Evolutionary conservation across 176 grass and related monocot genomes (phyloP).

Genomic region (Echinochloa phyllopogon): DNA sequence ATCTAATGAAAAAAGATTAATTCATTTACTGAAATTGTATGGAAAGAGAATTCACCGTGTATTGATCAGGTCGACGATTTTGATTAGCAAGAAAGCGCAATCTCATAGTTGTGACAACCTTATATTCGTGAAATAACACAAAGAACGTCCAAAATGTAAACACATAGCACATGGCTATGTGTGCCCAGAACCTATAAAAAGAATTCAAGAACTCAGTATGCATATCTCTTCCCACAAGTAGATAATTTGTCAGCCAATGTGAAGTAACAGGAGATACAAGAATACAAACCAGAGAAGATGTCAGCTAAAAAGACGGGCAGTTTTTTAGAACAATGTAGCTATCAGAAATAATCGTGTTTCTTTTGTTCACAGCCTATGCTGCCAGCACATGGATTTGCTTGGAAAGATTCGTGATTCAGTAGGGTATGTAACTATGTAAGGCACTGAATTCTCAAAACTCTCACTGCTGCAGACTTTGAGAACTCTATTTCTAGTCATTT

Average conservation of each 20-base stretch:
- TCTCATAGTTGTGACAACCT: conserved; percentile 83
- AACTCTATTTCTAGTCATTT: conserved; percentile 17
- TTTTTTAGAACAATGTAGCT: neutral
- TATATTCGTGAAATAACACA: conserved; percentile 82
- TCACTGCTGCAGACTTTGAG: neutral
- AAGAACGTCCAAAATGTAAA: conserved; percentile 91
- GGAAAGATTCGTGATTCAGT: conserved; percentile 8
- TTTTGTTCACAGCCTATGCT: conserved; percentile 21
- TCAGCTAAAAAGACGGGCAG: conserved; percentile 10
- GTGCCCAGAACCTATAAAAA: conserved; percentile 74
- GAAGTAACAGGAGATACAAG: neutral
- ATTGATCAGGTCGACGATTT: conserved; percentile 84
- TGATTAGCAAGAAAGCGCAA: conserved; percentile 89
- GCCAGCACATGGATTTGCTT: neutral
- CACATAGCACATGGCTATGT: conserved; percentile 77
- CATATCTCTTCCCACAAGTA: conserved; percentile 2
- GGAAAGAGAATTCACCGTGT: conserved; percentile 67
- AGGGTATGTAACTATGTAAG: neutral
- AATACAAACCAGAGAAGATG: conserved; percentile 33
- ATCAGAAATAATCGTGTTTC: conserved; percentile 2
- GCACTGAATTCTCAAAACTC: conserved; percentile 6
- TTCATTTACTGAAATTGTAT: neutral
- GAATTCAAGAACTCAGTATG: conserved; percentile 21
- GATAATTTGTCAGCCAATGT: conserved; percentile 28
- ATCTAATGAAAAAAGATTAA: conserved; percentile 4